phyloP scores from a whole-genome alignment of 306 rosid genomes.

The Corylus heterophylla region DNA sequence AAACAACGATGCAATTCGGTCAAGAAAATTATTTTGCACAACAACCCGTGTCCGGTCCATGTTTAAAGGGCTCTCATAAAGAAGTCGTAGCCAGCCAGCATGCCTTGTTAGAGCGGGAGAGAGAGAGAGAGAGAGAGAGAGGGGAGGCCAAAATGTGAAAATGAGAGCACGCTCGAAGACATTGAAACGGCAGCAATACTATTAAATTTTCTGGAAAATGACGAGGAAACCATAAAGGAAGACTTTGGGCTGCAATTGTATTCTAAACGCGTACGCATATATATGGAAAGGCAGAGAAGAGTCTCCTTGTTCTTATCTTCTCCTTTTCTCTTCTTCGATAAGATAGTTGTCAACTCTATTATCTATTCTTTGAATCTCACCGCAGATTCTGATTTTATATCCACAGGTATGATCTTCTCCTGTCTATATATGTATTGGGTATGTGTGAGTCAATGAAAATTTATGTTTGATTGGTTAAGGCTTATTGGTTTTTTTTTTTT shows the following conservation, averaged over 20 bases:
- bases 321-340: background rate
- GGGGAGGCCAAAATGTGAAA: background rate
- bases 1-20: too few species aligned
- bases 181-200: background rate
- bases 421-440: background rate
- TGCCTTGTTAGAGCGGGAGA: background rate
- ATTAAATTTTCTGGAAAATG: background rate
- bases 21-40: too few species aligned
- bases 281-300: background rate
- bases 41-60: too few species aligned
- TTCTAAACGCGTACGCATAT: background rate
- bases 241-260: background rate
- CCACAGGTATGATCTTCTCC: background rate
- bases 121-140: background rate
- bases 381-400: too few species aligned
- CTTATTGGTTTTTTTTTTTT: background rate
- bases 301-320: background rate
- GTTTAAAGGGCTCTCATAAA: too few species aligned
- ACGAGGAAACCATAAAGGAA: background rate
- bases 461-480: background rate
- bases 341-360: background rate
- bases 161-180: background rate
- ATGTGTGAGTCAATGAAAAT: background rate
- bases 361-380: background rate
- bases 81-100: background rate